Conservation (phyloP, 192 early-diverging fungal species). For the Umbelopsis sp. region DNA sequence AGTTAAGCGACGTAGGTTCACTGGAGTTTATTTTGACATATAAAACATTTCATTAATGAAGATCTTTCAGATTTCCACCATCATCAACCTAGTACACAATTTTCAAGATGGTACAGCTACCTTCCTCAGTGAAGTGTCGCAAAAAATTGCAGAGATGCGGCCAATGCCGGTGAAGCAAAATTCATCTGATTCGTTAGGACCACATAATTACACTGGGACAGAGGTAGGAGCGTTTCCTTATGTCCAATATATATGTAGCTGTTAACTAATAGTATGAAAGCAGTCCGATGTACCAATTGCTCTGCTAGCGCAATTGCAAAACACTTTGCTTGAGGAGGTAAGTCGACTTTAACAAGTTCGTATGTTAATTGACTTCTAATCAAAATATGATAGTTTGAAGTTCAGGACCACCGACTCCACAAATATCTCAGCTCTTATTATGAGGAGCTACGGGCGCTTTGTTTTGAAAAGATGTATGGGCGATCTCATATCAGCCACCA, state of each 20-base stretch:
- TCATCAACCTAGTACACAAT: background rate
- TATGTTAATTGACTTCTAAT: background rate
- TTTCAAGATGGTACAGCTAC: background rate
- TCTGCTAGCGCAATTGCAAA: too few relatives aligned
- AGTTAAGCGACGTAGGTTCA: background rate
- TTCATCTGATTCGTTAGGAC: background rate
- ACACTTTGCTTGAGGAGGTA: conserved; percentile 1
- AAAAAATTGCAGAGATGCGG: background rate
- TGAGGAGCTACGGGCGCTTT: conserved; percentile 5
- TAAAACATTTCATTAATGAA: background rate
- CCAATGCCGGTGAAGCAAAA: background rate
- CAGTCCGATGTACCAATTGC: too few relatives aligned
- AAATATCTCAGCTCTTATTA: conserved; percentile 8
- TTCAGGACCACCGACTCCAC: conserved; percentile 7
- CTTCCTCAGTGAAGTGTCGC: background rate
- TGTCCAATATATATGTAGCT: too few relatives aligned
- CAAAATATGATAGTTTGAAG: background rate
- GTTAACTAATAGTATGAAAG: too few relatives aligned
- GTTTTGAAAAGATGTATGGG: conserved; percentile 10
- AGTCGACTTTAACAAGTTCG: too few relatives aligned
- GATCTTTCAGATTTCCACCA: background rate
- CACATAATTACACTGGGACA: background rate
- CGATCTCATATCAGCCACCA: background rate
- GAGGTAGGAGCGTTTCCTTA: background rate
- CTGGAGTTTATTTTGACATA: background rate